A percentile compares a stretch with the other conserved stretches of the same genome.
Evolutionary conservation across 164 flowering plant species (phyloP).

Genomic region (Chimonanthus salicifolius): DNA sequence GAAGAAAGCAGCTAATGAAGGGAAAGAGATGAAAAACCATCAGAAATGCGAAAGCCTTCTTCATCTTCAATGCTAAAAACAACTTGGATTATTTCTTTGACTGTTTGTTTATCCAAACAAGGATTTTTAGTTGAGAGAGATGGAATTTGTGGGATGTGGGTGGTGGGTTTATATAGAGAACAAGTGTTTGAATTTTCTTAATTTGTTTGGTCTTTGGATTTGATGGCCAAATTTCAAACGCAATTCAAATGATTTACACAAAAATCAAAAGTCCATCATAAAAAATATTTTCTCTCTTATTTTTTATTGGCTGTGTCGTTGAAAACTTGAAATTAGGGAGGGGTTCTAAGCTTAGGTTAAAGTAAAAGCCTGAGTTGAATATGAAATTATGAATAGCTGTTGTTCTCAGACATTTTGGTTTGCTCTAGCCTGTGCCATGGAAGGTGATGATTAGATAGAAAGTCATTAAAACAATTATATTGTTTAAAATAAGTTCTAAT

Average conservation of each 20-base stretch:
- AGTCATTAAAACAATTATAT: too few relatives aligned
- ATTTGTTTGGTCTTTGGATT: neutral
- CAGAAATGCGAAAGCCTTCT: neutral
- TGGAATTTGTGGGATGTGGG: neutral
- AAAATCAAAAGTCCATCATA: too few relatives aligned
- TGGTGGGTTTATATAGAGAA: slow-evolving; percentile 5
- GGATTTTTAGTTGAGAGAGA: neutral
- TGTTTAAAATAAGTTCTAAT: too few relatives aligned
- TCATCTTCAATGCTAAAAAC: neutral
- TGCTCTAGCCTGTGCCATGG: too few relatives aligned
- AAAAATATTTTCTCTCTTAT: too few relatives aligned
- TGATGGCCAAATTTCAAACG: neutral
- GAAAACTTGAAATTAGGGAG: too few relatives aligned
- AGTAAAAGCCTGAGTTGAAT: too few relatives aligned
- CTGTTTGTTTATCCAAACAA: neutral
- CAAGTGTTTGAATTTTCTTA: neutral
- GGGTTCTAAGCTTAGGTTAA: too few relatives aligned
- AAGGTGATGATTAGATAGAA: too few relatives aligned
- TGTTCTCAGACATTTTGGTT: too few relatives aligned
- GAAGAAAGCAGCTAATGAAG: neutral
- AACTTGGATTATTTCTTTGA: neutral
- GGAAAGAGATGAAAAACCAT: slow-evolving; percentile 5
- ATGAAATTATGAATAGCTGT: too few relatives aligned
- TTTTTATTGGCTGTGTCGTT: too few relatives aligned
- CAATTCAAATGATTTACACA: neutral